Base-by-base conservation (phyloP, 306 rosid species). In the Glycine latifolia region DNA sequence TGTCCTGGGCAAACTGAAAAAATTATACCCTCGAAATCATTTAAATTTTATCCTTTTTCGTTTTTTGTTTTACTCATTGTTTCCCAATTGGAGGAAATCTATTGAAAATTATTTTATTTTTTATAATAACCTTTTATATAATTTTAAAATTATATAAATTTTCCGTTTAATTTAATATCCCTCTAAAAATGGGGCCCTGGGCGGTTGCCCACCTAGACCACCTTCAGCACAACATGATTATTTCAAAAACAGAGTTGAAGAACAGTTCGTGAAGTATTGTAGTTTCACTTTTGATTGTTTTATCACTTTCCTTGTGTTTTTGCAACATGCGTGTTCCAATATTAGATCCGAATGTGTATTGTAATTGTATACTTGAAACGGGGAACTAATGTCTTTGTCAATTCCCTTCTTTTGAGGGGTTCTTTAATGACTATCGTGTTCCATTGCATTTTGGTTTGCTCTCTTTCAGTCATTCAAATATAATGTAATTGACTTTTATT, bases 221-320 rank as follows among this genome's bases (percentile, higher is more conserved):
- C 31, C 31, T 26, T 26, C 31, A 26, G 31, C 31, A 58, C 71
- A 14, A 13, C 17, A 9, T 56, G 77, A 67, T 76, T 16, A 75
- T 16, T 67, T 82, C 35, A 48, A 35, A 56, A 65, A 14, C 58
- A 31, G 73, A 15, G 65, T 43, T 75, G 53, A 73, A 41, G 65
- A 43, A 60, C 10, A 58, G 56, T 75, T 81, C 31, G 48, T 17
- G 41, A 59, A 59, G 53, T 60, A 69, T 76, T 76, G 31, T 46
- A 48, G 62, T 74, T 74, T 81, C 69, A 74, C 44, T 33, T 54
- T 41, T 81, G 56, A 10, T 26, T 60, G 67, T 60, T 61, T 61
- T 31, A 3, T 61, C 17, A 26, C 31, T 75, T 13, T 43, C 37
- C 33, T 31, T 44, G 61, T 67, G 62, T 82, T 75, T 26, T 54